A percentile compares a stretch with the other conserved stretches of the same genome.
These are phyloP conservation scores for Elongisporangium senticosum DNA, from an alignment of 352 stramenopile species.

Conservation along the genomic window DNA sequence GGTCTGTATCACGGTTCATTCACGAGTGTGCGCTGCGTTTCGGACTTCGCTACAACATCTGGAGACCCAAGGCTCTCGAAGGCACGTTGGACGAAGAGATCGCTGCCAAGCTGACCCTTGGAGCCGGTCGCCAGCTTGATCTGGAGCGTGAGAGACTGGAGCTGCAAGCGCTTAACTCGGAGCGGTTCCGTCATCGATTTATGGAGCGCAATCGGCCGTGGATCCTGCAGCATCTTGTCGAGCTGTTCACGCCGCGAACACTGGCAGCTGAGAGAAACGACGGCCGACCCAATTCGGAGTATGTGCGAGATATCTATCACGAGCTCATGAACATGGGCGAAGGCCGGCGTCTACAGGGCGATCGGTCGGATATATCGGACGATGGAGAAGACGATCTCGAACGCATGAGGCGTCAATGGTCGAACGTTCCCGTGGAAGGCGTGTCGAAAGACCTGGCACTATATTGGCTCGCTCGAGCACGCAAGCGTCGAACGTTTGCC, in stretches of 20 bases:
- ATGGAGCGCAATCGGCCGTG: constrained; percentile 96
- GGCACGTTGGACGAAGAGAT: constrained; percentile 96
- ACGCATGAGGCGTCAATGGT: constrained; percentile 83
- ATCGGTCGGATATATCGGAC: constrained; percentile 91
- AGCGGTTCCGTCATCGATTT: constrained; percentile 95
- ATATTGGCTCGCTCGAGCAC: constrained; percentile 90
- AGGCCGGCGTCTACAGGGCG: constrained; percentile 76
- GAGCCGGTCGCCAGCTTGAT: constrained; percentile 91
- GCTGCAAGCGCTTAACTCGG: constrained; percentile 94
- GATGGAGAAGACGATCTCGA: constrained; percentile 91
- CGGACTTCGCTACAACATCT: constrained; percentile 83
- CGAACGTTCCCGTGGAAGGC: constrained; percentile 76
- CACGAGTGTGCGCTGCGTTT: constrained; percentile 40
- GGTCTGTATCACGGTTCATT: constrained; percentile 48
- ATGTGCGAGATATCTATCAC: constrained; percentile 95
- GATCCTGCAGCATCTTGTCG: constrained; percentile 94
- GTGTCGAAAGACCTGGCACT: constrained; percentile 85
- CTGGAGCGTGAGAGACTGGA: constrained; percentile 94
- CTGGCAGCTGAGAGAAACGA: constrained; percentile 62
- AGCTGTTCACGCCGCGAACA: constrained; percentile 93
- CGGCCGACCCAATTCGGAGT: constrained; percentile 88
- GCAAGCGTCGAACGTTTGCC: constrained; percentile 89
- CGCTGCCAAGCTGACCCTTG: constrained; percentile 91
- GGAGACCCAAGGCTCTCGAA: constrained; percentile 90
- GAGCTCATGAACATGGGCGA: constrained; percentile 93